Evolutionary conservation across 1,139 yeast genomes (phyloP).

Genomic region (Debaryomyces sp.): DNA sequence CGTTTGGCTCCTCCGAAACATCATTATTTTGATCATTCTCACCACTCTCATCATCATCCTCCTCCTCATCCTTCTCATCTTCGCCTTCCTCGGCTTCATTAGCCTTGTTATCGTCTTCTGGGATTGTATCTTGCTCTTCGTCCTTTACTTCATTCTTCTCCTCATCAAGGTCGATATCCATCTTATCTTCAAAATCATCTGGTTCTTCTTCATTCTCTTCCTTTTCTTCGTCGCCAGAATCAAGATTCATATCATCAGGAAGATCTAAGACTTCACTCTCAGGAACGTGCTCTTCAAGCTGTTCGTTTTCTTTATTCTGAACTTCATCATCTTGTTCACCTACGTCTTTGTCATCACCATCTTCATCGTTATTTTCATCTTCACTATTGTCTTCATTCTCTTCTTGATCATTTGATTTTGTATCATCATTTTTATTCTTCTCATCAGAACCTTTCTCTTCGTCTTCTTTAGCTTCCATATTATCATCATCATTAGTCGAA

Average conservation of each 20-base stretch:
- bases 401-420: conserved; percentile 23
- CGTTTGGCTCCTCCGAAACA: conserved; percentile 25
- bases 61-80: conserved; percentile 24
- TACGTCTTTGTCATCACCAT: conserved; percentile 62
- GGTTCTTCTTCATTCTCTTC: conserved; percentile 31
- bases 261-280: conserved; percentile 80
- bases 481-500: conserved; percentile 54
- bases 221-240: conserved; percentile 64
- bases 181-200: conserved; percentile 19
- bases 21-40: conserved; percentile 12
- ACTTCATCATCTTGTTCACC: conserved; percentile 83
- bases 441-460: conserved; percentile 43
- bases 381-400: conserved; percentile 32
- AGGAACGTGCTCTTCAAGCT: conserved; percentile 71
- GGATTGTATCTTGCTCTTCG: conserved; percentile 17
- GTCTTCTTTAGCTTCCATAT: conserved; percentile 62
- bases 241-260: conserved; percentile 86
- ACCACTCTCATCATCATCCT: conserved; percentile 23
- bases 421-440: conserved; percentile 33
- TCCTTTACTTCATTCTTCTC: conserved; percentile 25
- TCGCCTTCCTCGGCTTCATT: conserved; percentile 25
- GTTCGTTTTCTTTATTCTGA: conserved; percentile 69
- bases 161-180: conserved; percentile 19
- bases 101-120: conserved; percentile 18
- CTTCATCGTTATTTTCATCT: conserved; percentile 47